Evolutionary conservation across 306 rosid genomes (phyloP).

Genomic region (Glycine latifolia): DNA sequence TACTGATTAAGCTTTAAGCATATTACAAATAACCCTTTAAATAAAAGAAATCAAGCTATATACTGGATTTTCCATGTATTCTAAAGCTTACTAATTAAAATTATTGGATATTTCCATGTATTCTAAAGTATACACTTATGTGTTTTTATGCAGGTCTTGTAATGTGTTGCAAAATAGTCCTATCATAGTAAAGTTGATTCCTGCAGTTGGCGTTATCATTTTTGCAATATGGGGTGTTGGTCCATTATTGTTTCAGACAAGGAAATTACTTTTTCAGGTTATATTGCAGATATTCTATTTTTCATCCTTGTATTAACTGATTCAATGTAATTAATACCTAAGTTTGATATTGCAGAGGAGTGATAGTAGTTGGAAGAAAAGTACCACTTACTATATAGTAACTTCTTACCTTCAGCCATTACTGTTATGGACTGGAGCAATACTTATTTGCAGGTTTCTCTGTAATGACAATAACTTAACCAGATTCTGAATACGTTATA

Average conservation of each 20-base stretch:
- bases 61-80: too few species aligned
- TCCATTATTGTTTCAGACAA: constrained; percentile 70
- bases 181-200: constrained; percentile 64
- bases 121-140: constrained; percentile 16
- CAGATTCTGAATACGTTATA: constrained; percentile 20
- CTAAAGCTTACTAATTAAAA: too few species aligned
- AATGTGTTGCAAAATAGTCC: constrained; percentile 71
- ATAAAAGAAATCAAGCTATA: too few species aligned
- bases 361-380: constrained; percentile 90
- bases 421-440: constrained; percentile 84
- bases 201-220: constrained; percentile 69
- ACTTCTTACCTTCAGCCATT: constrained; percentile 82
- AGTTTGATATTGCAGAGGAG: constrained; percentile 64
- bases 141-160: constrained; percentile 65
- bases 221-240: constrained; percentile 89
- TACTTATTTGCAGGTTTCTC: constrained; percentile 89
- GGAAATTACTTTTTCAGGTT: constrained; percentile 71
- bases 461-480: constrained; percentile 41
- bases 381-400: constrained; percentile 65
- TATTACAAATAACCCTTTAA: too few species aligned
- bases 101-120: neutral
- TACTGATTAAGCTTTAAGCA: too few species aligned
- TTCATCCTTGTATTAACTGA: constrained; percentile 38
- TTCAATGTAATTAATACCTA: constrained; percentile 19
- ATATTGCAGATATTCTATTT: constrained; percentile 33